Evolutionary conservation across 768 basidiomycete genomes (phyloP).

Genomic region (Tylopilus felleus): DNA sequence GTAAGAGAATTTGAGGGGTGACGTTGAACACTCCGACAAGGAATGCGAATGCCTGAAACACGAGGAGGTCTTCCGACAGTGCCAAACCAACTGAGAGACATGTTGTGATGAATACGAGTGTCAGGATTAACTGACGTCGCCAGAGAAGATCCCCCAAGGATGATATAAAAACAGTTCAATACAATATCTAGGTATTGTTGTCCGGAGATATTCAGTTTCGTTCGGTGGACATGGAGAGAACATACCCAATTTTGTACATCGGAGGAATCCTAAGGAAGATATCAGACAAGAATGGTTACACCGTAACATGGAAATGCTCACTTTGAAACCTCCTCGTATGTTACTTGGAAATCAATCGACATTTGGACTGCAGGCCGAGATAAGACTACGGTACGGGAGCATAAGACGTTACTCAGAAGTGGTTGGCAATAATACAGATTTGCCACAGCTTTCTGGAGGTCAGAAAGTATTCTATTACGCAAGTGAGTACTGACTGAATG

Average conservation of each 20-base stretch:
- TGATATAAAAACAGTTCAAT: slow-evolving; percentile 41
- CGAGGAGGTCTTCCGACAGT: slow-evolving; percentile 29
- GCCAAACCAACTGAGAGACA: slow-evolving; percentile 39
- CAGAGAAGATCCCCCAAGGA: slow-evolving; percentile 45
- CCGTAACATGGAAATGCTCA: slow-evolving; percentile 5
- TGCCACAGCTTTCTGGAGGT: slow-evolving; percentile 37
- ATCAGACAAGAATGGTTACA: slow-evolving; percentile 5
- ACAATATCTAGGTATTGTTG: not conserved
- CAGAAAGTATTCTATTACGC: not conserved
- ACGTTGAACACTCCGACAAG: slow-evolving; percentile 39
- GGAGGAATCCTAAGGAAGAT: slow-evolving; percentile 49
- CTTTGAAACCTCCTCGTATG: slow-evolving; percentile 32
- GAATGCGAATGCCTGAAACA: slow-evolving; percentile 36
- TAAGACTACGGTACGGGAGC: not conserved
- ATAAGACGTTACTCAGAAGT: slow-evolving; percentile 53
- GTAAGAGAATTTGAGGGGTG: slow-evolving; percentile 37
- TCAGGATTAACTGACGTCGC: slow-evolving; percentile 40
- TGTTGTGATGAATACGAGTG: slow-evolving; percentile 32
- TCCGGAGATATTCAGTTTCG: not conserved
- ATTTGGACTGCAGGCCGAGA: slow-evolving; percentile 23
- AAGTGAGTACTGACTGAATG: slow-evolving; percentile 16
- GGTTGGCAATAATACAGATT: slow-evolving; percentile 85
- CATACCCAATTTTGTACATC: slow-evolving; percentile 62
- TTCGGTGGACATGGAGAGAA: not conserved
- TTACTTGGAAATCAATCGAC: slow-evolving; percentile 34